Evolutionary conservation across 495 filamentous ascomycete genomes (phyloP).

Genomic region (Trichoderma reesei): DNA sequence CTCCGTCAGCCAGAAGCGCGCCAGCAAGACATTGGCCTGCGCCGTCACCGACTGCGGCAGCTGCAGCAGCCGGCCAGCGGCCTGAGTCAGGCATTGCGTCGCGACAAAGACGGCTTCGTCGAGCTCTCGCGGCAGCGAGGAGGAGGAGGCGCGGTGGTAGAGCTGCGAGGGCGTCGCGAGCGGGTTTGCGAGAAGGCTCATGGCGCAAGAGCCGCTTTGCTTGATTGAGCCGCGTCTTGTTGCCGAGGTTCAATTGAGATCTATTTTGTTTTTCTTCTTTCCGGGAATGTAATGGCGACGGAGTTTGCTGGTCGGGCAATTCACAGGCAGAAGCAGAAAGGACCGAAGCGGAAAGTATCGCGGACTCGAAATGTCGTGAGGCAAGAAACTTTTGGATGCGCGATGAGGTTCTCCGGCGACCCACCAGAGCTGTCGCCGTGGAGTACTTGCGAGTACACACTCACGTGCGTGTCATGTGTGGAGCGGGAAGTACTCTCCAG

Average conservation of each 20-base stretch:
- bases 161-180: conserved; percentile 80
- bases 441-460: background rate
- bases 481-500: background rate
- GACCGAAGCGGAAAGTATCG: background rate
- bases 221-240: too few relatives aligned
- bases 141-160: conserved; percentile 39
- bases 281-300: background rate
- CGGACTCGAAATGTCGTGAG: background rate
- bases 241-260: too few relatives aligned
- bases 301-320: too few relatives aligned
- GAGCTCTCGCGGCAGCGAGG: conserved; percentile 64
- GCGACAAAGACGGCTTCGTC: conserved; percentile 62
- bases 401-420: background rate
- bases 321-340: too few relatives aligned
- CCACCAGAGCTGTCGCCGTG: background rate
- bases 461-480: background rate
- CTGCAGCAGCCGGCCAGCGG: conserved; percentile 74
- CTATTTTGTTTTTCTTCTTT: too few relatives aligned
- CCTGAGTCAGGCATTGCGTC: conserved; percentile 70
- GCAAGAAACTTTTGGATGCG: background rate
- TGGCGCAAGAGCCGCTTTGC: conserved; percentile 13
- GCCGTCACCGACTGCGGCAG: conserved; percentile 84
- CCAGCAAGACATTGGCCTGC: conserved; percentile 78
- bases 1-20: conserved; percentile 70
- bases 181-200: conserved; percentile 65